Conservation (phyloP, 306 rosid species). For the Lathyrus sativus region DNA sequence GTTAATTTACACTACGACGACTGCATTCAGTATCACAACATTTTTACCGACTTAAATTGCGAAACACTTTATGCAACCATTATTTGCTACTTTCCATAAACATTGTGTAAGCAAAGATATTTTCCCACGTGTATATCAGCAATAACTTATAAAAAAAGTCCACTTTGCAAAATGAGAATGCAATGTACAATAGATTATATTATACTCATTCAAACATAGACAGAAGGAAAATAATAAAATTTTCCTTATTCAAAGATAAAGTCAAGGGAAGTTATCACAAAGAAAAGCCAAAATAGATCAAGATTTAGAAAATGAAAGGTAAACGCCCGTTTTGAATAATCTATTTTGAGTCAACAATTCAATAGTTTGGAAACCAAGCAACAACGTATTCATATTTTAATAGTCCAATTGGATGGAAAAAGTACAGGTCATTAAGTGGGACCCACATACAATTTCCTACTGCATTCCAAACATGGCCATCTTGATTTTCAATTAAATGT, state of each 20-base stretch:
- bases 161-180: constrained; percentile 6
- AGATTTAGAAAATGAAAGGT: constrained; percentile 11
- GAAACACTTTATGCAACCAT: too few relatives aligned
- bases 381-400: constrained; percentile 12
- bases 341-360: constrained; percentile 36
- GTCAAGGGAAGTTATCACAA: constrained; percentile 23
- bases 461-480: constrained; percentile 22
- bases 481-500: not conserved
- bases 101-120: not conserved
- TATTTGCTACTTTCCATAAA: not conserved
- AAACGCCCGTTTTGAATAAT: constrained; percentile 29
- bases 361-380: constrained; percentile 36
- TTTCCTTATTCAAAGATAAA: constrained; percentile 5
- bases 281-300: constrained; percentile 4
- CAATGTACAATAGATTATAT: constrained; percentile 21
- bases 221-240: not conserved
- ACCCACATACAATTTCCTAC: constrained; percentile 35
- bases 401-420: constrained; percentile 20
- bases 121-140: constrained; percentile 1
- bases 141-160: not conserved
- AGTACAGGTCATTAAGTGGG: constrained; percentile 37
- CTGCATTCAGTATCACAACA: too few relatives aligned
- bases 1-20: too few relatives aligned
- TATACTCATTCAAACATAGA: constrained; percentile 30
- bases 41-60: too few relatives aligned